These are phyloP conservation scores for Eragrostis curvula DNA, from an alignment of 176 grass and related monocot species.

Conservation along the genomic window DNA sequence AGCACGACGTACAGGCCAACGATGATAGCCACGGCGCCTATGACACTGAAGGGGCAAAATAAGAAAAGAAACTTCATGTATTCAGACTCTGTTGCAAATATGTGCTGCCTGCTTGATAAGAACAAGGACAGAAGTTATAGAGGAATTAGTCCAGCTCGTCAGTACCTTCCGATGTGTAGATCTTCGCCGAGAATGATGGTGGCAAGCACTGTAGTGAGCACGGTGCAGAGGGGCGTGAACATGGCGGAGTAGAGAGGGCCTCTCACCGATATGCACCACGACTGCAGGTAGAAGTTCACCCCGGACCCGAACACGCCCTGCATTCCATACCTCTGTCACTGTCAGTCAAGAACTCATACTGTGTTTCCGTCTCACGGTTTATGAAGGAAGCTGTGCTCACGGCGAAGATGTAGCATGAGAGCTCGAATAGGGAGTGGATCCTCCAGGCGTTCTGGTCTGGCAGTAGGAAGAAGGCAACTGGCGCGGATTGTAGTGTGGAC, in stretches of 20 bases:
- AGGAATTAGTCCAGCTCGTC: not conserved
- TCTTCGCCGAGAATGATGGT: conserved; percentile 52
- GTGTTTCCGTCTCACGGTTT: not conserved
- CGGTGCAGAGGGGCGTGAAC: conserved; percentile 75
- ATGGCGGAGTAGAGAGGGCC: conserved; percentile 78
- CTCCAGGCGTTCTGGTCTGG: conserved; percentile 50
- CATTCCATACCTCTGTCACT: not conserved
- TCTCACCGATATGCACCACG: conserved; percentile 65
- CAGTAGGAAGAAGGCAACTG: conserved; percentile 42
- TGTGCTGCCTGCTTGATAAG: not conserved
- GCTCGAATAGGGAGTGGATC: conserved; percentile 52
- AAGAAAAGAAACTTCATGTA: not conserved
- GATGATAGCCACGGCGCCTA: conserved; percentile 41
- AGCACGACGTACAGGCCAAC: conserved; percentile 50
- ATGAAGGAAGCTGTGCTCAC: conserved; percentile 18
- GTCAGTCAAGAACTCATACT: not conserved
- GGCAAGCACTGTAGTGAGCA: conserved; percentile 62
- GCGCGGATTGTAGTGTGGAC: conserved; percentile 49
- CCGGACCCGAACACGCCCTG: conserved; percentile 68
- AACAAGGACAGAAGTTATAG: not conserved
- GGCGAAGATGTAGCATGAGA: conserved; percentile 56
- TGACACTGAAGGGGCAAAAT: conserved; percentile 31
- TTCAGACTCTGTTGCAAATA: not conserved
- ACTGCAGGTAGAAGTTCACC: conserved; percentile 78
- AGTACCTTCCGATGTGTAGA: conserved; percentile 67